These are phyloP conservation scores for Meredithiella fracta DNA, from an alignment of 2,329 filamentous ascomycete genomes.

Conservation along the genomic window DNA sequence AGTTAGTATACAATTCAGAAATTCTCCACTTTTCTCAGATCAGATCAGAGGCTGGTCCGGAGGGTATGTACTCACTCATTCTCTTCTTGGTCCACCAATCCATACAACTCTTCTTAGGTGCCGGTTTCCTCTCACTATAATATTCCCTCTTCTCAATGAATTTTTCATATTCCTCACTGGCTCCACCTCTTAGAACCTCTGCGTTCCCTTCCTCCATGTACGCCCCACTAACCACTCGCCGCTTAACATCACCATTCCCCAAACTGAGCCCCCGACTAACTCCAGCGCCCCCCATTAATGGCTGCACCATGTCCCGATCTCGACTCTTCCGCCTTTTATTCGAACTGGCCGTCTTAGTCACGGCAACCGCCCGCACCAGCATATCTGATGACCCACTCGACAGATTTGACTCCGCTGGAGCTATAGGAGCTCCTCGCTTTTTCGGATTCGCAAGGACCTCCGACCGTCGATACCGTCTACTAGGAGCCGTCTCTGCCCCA, in stretches of 20 bases:
- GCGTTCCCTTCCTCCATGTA: slow-evolving; percentile 50
- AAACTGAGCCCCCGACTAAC: slow-evolving; percentile 30
- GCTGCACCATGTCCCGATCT: slow-evolving; percentile 5
- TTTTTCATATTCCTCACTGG: slow-evolving; percentile 31
- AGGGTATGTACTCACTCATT: slow-evolving; percentile 26
- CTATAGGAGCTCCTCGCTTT: neutral
- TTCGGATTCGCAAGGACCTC: slow-evolving; percentile 3
- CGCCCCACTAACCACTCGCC: slow-evolving; percentile 52
- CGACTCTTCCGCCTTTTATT: neutral
- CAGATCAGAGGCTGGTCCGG: neutral
- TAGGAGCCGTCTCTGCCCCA: slow-evolving; percentile 13
- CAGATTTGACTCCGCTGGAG: neutral
- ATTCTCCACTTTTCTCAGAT: too few relatives aligned
- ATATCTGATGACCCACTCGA: slow-evolving; percentile 3
- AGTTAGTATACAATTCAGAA: neutral
- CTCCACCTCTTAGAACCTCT: slow-evolving; percentile 28
- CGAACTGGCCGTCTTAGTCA: neutral
- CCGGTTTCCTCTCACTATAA: slow-evolving; percentile 28
- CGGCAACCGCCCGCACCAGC: neutral
- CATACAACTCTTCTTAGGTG: slow-evolving; percentile 38
- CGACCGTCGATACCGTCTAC: slow-evolving; percentile 3
- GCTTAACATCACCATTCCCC: slow-evolving; percentile 28
- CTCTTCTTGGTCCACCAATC: slow-evolving; percentile 18
- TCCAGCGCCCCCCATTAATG: slow-evolving; percentile 8
- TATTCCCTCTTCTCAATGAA: slow-evolving; percentile 27